These are phyloP conservation scores for Suhomyces anneliseae DNA, from an alignment of 1,139 yeast genomes.

Conservation along the genomic window DNA sequence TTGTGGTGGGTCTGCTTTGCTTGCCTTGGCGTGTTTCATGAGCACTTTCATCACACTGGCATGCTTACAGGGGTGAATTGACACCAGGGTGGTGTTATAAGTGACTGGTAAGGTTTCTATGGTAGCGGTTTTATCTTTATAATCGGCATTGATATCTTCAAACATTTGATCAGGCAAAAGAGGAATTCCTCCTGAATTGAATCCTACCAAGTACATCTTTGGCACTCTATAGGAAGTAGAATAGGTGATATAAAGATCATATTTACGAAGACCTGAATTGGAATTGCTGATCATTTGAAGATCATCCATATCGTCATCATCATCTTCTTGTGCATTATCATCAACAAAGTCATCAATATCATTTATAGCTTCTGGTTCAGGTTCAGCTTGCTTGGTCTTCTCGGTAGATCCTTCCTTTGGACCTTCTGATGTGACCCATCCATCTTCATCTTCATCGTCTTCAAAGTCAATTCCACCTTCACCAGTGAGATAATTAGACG, in stretches of 20 bases:
- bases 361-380: slow-evolving; percentile 19
- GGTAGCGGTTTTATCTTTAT: slow-evolving; percentile 93
- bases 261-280: slow-evolving; percentile 56
- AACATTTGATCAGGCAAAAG: slow-evolving; percentile 87
- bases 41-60: slow-evolving; percentile 91
- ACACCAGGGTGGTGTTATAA: slow-evolving; percentile 75
- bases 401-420: not conserved
- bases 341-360: slow-evolving; percentile 45
- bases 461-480: slow-evolving; percentile 35
- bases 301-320: slow-evolving; percentile 33
- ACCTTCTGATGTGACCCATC: slow-evolving; percentile 47
- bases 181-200: slow-evolving; percentile 80
- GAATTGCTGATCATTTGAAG: slow-evolving; percentile 27
- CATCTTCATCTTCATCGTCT: slow-evolving; percentile 52
- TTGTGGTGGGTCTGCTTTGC: not conserved
- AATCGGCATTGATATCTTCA: slow-evolving; percentile 89
- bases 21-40: slow-evolving; percentile 52
- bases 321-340: slow-evolving; percentile 30
- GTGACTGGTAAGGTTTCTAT: slow-evolving; percentile 90
- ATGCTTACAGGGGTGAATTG: slow-evolving; percentile 96
- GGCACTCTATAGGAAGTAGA: slow-evolving; percentile 97
- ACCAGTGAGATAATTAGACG: slow-evolving; percentile 50
- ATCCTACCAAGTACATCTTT: slow-evolving; percentile 88
- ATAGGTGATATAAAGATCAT: slow-evolving; percentile 86
- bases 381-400: slow-evolving; percentile 10